Evolutionary conservation across 2,329 filamentous ascomycete genomes (phyloP).

Genomic region (Clonostachys rhizophaga): DNA sequence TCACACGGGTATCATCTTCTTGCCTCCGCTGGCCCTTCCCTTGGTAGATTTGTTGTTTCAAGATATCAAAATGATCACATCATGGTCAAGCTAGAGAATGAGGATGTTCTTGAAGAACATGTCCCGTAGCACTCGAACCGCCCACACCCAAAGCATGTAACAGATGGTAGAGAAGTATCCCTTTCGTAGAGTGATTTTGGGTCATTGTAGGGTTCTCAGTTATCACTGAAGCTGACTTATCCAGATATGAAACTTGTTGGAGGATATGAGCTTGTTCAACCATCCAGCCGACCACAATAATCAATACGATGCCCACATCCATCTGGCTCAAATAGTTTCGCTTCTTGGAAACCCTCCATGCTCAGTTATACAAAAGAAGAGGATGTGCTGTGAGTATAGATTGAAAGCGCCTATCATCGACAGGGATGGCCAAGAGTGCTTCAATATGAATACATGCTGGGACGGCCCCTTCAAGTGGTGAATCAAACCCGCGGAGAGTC

Average conservation of each 20-base stretch:
- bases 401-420: slow-evolving; percentile 1
- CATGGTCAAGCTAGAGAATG: too few relatives aligned
- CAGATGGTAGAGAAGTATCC: slow-evolving; percentile 6
- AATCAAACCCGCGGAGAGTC: too few relatives aligned
- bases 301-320: slow-evolving; percentile 12
- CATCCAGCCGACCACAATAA: slow-evolving; percentile 7
- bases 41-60: too few relatives aligned
- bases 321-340: slow-evolving; percentile 11
- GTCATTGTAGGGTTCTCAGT: slow-evolving; percentile 1
- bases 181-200: slow-evolving; percentile 9
- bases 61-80: too few relatives aligned
- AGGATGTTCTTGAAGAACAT: too few relatives aligned
- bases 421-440: not conserved
- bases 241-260: slow-evolving; percentile 14
- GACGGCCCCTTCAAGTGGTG: too few relatives aligned
- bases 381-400: slow-evolving; percentile 2
- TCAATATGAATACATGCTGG: too few relatives aligned
- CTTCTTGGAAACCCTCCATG: slow-evolving; percentile 8
- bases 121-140: too few relatives aligned
- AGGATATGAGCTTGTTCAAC: slow-evolving; percentile 9
- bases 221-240: slow-evolving; percentile 1
- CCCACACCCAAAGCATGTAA: slow-evolving; percentile 2
- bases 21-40: too few relatives aligned
- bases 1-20: not conserved
- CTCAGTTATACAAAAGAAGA: slow-evolving; percentile 6